These are phyloP conservation scores for Apium graveolens DNA, from an alignment of 129 eudicot species.

Conservation along the genomic window DNA sequence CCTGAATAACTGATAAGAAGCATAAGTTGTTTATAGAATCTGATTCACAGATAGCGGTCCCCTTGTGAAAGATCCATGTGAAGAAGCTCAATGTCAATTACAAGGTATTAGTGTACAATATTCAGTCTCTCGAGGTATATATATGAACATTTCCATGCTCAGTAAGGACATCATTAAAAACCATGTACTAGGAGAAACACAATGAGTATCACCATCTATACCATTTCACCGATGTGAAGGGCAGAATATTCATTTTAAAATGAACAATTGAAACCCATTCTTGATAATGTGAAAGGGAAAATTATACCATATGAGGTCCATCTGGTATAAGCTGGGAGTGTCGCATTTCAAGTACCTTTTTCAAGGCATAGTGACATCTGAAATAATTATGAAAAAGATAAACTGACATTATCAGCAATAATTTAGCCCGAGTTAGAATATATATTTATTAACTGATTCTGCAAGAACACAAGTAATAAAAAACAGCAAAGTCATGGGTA, in stretches of 20 bases:
- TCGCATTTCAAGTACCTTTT: slow-evolving; percentile 27
- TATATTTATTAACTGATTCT: no score
- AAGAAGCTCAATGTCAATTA: background rate
- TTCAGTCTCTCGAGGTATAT: background rate
- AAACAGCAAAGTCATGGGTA: slow-evolving; percentile 26
- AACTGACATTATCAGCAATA: background rate
- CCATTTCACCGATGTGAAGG: background rate
- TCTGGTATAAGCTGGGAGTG: slow-evolving; percentile 8
- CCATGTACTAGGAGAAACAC: background rate
- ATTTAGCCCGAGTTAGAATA: no score
- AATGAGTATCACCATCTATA: background rate
- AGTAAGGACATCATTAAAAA: background rate
- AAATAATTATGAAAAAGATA: background rate
- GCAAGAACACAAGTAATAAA: background rate
- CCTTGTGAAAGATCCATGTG: background rate
- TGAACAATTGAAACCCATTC: background rate
- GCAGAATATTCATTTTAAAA: background rate
- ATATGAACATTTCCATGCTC: background rate
- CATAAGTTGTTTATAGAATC: background rate
- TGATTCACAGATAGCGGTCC: background rate
- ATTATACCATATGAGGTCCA: slow-evolving; percentile 19
- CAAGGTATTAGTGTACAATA: background rate
- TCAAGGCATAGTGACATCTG: slow-evolving; percentile 51
- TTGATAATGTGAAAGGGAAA: background rate
- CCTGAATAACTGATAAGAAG: background rate